phyloP scores from a whole-genome alignment of 192 early-diverging fungal species.

The Backusella tarrabulga region DNA sequence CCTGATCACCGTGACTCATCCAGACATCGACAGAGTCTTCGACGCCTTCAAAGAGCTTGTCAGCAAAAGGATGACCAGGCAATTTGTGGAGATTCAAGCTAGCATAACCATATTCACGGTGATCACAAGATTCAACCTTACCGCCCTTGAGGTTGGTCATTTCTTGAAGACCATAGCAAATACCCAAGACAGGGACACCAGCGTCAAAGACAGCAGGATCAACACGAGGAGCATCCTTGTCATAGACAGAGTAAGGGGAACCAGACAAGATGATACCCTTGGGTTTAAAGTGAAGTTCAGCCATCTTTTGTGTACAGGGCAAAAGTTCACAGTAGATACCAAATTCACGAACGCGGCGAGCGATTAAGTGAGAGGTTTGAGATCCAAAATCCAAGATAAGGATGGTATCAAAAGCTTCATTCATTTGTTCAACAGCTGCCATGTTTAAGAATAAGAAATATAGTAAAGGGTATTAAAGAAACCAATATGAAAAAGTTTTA shows the following conservation, averaged over 20 bases:
- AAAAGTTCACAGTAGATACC: constrained; percentile 99
- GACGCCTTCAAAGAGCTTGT: constrained; percentile 72
- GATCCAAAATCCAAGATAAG: constrained; percentile 99
- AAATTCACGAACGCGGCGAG: constrained; percentile 91
- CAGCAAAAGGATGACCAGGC: constrained; percentile 57
- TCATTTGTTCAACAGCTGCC: constrained; percentile 51
- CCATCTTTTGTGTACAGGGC: constrained; percentile 95
- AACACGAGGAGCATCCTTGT: constrained; percentile 90
- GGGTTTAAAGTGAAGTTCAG: constrained; percentile 92
- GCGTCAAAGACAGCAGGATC: constrained; percentile 88
- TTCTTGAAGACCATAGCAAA: constrained; percentile 99
- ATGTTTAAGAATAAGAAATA: constrained; percentile 11
- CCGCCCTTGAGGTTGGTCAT: constrained; percentile 89
- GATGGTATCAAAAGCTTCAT: constrained; percentile 90
- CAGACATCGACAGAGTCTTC: constrained; percentile 72
- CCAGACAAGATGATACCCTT: constrained; percentile 97
- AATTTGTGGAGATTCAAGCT: constrained; percentile 66
- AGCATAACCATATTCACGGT: constrained; percentile 96
- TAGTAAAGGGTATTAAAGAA: not conserved
- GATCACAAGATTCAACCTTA: constrained; percentile 80
- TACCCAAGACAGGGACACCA: constrained; percentile 91
- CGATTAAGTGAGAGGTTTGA: constrained; percentile 98
- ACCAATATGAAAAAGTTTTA: constrained; percentile 1
- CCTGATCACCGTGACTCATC: constrained; percentile 99
- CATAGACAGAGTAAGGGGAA: constrained; percentile 96